Percentiles rank a stretch among this genome's conserved stretches.
These are phyloP conservation scores for Chaetothyriales sp. DNA, from an alignment of 2,329 filamentous ascomycete genomes.

Conservation along the genomic window DNA sequence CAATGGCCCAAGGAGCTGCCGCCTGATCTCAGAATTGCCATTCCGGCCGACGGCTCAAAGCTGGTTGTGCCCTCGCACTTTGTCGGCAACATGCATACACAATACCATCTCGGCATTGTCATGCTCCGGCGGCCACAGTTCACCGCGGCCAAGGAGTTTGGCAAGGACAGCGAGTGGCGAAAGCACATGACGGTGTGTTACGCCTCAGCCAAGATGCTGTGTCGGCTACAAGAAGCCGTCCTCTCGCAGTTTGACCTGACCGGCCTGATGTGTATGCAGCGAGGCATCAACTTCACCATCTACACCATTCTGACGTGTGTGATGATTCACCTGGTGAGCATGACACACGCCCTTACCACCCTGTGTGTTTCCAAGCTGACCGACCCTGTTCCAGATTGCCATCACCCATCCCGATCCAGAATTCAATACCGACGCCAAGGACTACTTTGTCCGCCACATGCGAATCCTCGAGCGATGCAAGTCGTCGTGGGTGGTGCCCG, in stretches of 20 bases:
- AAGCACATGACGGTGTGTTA: slow-evolving; percentile 78
- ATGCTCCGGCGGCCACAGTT: slow-evolving; percentile 80
- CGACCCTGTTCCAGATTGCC: slow-evolving; percentile 48
- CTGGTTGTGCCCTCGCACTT: slow-evolving; percentile 80
- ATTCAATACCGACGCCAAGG: slow-evolving; percentile 66
- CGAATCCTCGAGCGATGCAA: slow-evolving; percentile 77
- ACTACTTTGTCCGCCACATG: slow-evolving; percentile 90
- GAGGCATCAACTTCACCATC: slow-evolving; percentile 90
- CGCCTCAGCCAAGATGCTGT: slow-evolving; percentile 67
- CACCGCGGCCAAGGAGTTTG: slow-evolving; percentile 57
- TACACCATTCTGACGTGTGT: slow-evolving; percentile 83
- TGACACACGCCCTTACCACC: background rate
- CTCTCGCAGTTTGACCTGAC: slow-evolving; percentile 60
- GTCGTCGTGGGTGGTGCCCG: slow-evolving; percentile 69
- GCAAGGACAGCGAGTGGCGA: slow-evolving; percentile 63
- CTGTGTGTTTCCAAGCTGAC: slow-evolving; percentile 12
- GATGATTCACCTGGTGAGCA: slow-evolving; percentile 75
- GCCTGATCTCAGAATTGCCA: slow-evolving; percentile 59
- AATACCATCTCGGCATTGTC: slow-evolving; percentile 73
- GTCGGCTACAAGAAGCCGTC: slow-evolving; percentile 72
- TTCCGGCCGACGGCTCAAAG: slow-evolving; percentile 60
- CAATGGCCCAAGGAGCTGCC: slow-evolving; percentile 66
- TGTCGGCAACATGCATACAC: slow-evolving; percentile 74
- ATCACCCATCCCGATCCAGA: slow-evolving; percentile 86
- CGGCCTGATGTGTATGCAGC: slow-evolving; percentile 78